Evolutionary conservation across 257 asterid genomes (phyloP).

Genomic region (Ilex asprella): DNA sequence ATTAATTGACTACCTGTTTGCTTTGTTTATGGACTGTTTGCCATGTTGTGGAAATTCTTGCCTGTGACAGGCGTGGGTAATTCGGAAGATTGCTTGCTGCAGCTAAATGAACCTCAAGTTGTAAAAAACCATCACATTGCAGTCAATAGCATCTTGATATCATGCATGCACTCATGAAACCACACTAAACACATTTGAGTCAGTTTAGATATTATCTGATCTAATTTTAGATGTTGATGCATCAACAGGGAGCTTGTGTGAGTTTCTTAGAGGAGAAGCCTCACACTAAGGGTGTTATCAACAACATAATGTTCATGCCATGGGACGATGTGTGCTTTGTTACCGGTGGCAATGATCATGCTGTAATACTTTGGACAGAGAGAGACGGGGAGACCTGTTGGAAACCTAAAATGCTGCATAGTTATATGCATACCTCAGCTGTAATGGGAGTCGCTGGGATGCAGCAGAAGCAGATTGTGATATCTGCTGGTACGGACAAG

Average conservation of each 20-base stretch:
- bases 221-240: constrained; percentile 5
- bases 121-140: no score
- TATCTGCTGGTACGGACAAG: constrained; percentile 88
- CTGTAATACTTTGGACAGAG: constrained; percentile 73
- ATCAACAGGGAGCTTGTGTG: constrained; percentile 44
- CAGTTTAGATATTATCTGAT: no score
- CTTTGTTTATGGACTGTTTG: no score
- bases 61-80: no score
- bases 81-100: no score
- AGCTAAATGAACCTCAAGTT: no score
- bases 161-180: no score
- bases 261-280: constrained; percentile 67
- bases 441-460: constrained; percentile 93
- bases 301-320: constrained; percentile 79
- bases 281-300: constrained; percentile 73
- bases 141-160: no score
- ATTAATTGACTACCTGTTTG: no score
- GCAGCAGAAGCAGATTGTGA: constrained; percentile 61
- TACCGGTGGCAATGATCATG: constrained; percentile 94
- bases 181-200: no score
- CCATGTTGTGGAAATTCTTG: no score
- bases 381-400: constrained; percentile 54
- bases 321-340: constrained; percentile 72
- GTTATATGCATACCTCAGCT: constrained; percentile 64
- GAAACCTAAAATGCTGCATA: constrained; percentile 60